phyloP scores from a whole-genome alignment of 78 protist genomes.

The Diacronema lutheri region DNA sequence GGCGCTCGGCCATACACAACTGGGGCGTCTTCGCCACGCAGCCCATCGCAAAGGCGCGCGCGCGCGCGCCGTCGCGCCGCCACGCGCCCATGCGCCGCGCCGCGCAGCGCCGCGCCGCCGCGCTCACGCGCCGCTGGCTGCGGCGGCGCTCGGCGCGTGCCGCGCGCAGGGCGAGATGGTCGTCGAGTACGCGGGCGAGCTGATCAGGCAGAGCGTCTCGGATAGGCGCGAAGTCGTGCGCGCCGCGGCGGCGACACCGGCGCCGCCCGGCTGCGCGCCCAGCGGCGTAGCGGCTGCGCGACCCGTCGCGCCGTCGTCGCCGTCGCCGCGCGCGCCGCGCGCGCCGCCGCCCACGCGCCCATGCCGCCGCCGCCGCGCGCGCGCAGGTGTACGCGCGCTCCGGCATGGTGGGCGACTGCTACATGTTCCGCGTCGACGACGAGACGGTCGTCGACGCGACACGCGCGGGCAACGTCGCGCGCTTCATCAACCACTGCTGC shows the following conservation, averaged over 20 bases:
- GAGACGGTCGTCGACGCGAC: slow-evolving; percentile 93
- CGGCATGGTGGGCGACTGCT: slow-evolving; percentile 70
- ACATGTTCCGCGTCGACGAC: slow-evolving; percentile 90
- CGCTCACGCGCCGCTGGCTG: too few species aligned
- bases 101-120: too few species aligned
- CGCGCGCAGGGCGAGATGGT: slow-evolving; percentile 77
- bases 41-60: background rate
- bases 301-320: background rate
- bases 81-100: too few species aligned
- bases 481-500: slow-evolving; percentile 97
- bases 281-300: background rate
- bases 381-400: slow-evolving; percentile 73
- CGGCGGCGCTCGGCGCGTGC: too few species aligned
- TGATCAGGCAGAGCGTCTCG: slow-evolving; percentile 54
- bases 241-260: background rate
- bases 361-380: slow-evolving; percentile 87
- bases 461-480: slow-evolving; percentile 83
- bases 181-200: slow-evolving; percentile 94
- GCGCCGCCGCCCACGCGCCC: too few species aligned
- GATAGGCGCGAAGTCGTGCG: background rate
- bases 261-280: background rate
- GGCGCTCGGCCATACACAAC: slow-evolving; percentile 31
- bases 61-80: too few species aligned
- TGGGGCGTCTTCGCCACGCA: slow-evolving; percentile 63
- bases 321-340: too few species aligned